phyloP scores from a whole-genome alignment of 2,329 filamentous ascomycete species.

The Monilinia polystroma region DNA sequence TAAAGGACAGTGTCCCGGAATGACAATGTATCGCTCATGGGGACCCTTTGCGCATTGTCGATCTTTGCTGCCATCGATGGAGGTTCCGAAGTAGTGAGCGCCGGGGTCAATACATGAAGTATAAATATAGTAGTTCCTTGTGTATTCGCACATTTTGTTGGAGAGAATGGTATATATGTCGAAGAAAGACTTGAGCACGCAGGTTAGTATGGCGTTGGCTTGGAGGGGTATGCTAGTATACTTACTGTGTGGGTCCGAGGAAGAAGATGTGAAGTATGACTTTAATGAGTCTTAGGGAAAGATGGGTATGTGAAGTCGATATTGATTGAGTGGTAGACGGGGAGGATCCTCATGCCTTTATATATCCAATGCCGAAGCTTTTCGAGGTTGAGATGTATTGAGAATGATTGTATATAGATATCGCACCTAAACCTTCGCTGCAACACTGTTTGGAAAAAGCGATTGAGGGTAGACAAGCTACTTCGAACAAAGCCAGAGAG shows the following conservation, averaged over 20 bases:
- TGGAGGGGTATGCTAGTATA: neutral
- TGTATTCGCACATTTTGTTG: slow-evolving; percentile 57
- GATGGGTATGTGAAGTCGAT: slow-evolving; percentile 2
- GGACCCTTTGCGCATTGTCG: slow-evolving; percentile 61
- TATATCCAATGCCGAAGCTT: slow-evolving; percentile 14
- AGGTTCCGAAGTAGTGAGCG: slow-evolving; percentile 69
- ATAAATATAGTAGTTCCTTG: slow-evolving; percentile 77
- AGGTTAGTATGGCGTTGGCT: slow-evolving; percentile 4
- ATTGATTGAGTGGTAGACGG: neutral
- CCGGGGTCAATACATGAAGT: slow-evolving; percentile 67
- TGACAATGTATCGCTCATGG: slow-evolving; percentile 72
- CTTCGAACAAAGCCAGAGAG: slow-evolving; percentile 30
- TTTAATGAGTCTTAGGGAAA: slow-evolving; percentile 2
- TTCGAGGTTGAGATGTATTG: slow-evolving; percentile 21
- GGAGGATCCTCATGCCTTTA: slow-evolving; percentile 17
- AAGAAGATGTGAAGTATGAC: slow-evolving; percentile 2
- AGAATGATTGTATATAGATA: slow-evolving; percentile 2
- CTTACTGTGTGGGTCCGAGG: neutral
- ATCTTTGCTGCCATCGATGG: slow-evolving; percentile 62
- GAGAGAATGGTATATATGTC: neutral
- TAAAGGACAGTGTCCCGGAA: slow-evolving; percentile 61
- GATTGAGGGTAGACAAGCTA: slow-evolving; percentile 21
- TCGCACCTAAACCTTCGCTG: slow-evolving; percentile 19
- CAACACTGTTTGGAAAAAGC: slow-evolving; percentile 27
- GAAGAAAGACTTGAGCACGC: neutral